These are phyloP conservation scores for Paraphoma sp. DNA, from an alignment of 2,329 filamentous ascomycete genomes.

Conservation along the genomic window DNA sequence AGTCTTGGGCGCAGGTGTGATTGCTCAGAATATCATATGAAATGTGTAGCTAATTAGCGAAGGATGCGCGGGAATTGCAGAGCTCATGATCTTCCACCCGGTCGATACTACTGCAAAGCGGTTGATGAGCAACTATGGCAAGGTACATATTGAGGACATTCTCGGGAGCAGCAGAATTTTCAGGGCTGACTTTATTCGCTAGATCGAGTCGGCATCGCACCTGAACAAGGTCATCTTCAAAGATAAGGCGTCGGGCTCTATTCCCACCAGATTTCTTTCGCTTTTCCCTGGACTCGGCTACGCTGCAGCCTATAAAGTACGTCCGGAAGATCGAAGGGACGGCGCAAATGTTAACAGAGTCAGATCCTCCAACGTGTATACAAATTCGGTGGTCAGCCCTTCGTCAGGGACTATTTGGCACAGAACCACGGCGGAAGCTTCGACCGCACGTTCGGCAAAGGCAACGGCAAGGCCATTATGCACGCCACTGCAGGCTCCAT, in stretches of 20 bases:
- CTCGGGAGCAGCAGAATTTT: background rate
- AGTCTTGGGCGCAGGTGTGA: constrained; percentile 89
- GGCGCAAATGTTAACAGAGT: constrained; percentile 15
- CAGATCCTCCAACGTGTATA: constrained; percentile 92
- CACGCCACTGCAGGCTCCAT: constrained; percentile 93
- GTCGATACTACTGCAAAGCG: constrained; percentile 99
- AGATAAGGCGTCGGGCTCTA: constrained; percentile 76
- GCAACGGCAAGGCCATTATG: constrained; percentile 97
- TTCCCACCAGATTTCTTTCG: constrained; percentile 84
- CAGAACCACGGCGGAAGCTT: constrained; percentile 82
- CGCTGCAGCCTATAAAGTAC: constrained; percentile 92
- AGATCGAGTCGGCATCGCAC: constrained; percentile 66
- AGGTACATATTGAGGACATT: constrained; percentile 52
- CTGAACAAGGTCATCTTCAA: constrained; percentile 95
- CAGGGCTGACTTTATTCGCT: constrained; percentile 18
- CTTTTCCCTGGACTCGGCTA: constrained; percentile 97
- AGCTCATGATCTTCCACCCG: constrained; percentile 79
- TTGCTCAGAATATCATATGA: background rate
- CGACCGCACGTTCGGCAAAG: constrained; percentile 89
- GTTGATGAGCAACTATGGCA: constrained; percentile 96
- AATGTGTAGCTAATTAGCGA: constrained; percentile 15
- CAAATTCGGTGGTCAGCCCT: constrained; percentile 97
- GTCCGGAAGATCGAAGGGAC: constrained; percentile 7
- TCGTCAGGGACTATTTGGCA: constrained; percentile 87
- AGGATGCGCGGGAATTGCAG: constrained; percentile 93